Base-by-base conservation (phyloP, 257 asterid species). In the Mentha longifolia region DNA sequence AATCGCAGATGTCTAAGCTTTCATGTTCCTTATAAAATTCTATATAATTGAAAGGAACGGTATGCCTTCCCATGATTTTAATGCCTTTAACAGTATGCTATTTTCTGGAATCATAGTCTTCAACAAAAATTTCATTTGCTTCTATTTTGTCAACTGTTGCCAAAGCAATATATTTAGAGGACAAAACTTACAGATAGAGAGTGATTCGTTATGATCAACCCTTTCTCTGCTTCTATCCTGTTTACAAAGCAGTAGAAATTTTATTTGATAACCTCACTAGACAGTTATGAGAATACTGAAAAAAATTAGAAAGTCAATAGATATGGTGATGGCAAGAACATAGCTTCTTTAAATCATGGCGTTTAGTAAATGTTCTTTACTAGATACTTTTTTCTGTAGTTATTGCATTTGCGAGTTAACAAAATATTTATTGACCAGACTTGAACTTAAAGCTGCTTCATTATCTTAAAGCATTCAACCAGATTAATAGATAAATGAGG, bases 191-290 rank as follows among this genome's bases (percentile, higher is more conserved):
- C 98, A 81, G 86, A 76, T 58, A 94, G 78, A 62, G 99, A 94
- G 83, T 91, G 97, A 80, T 84, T 89, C 30, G 97, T 89, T 80
- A 94, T 80, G 81, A 56, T 83, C 82, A 91, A 75, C 70, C 99
- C 99, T 86, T 91, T 94, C 84, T 94, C 99, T 70, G 97, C 84
- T 84, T 94, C 99, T 67, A 84, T 88, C 98, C 97, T 94, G 96
- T 74, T 68, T 77, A 83, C 42, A 60, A 81, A 55, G 73, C 72
- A 74, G 63, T 39, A 57, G 47, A 75, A 63, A 51, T 43, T 57
- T 64, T 52, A 66, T 62, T 64, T 42, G 66, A 57, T 57, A 45
- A 66, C 50, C 30, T 35, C 16, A 47, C 67, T 14, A 55, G 42
- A 25, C 41, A 61, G 47, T 43, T 63, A 54, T 51, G 8, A 61